These are phyloP conservation scores for Colletotrichum salicis DNA, from an alignment of 2,329 filamentous ascomycete genomes.

Conservation along the genomic window DNA sequence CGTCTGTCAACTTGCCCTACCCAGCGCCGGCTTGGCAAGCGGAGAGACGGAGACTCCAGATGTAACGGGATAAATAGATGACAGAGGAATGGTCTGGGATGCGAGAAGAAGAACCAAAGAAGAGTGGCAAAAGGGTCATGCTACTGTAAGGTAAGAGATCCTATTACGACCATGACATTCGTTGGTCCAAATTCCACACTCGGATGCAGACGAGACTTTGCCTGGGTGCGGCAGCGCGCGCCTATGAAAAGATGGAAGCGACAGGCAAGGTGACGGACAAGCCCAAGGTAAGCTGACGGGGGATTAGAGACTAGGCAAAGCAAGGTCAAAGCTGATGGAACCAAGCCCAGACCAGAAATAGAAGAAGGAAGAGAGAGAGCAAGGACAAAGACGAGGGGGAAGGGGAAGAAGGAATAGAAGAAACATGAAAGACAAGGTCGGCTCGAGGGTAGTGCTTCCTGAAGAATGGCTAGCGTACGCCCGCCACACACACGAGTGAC, in stretches of 20 bases:
- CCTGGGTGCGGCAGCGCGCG: not conserved
- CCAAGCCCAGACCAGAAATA: not conserved
- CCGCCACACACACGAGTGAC: not conserved
- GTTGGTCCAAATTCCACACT: not conserved
- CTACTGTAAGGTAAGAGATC: not conserved
- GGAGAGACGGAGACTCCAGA: constrained; percentile 3
- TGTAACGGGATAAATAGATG: not conserved
- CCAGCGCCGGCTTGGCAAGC: constrained; percentile 23
- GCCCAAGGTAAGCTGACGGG: not conserved
- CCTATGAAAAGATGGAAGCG: not conserved
- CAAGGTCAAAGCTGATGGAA: not conserved
- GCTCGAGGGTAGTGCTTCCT: not conserved
- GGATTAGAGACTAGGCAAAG: not conserved
- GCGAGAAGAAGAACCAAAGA: not conserved
- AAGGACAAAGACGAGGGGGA: not conserved
- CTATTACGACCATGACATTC: not conserved
- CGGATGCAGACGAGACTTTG: not conserved
- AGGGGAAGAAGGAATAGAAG: not conserved
- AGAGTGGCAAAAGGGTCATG: not conserved
- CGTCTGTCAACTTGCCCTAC: not conserved
- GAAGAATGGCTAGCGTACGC: constrained; percentile 5
- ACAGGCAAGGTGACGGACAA: not conserved
- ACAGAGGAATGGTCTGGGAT: not conserved
- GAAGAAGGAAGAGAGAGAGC: not conserved
- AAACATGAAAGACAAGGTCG: not conserved